Evolutionary conservation across 2,329 filamentous ascomycete species (phyloP).

Genomic region (Fusarium pseudoanthophilum): DNA sequence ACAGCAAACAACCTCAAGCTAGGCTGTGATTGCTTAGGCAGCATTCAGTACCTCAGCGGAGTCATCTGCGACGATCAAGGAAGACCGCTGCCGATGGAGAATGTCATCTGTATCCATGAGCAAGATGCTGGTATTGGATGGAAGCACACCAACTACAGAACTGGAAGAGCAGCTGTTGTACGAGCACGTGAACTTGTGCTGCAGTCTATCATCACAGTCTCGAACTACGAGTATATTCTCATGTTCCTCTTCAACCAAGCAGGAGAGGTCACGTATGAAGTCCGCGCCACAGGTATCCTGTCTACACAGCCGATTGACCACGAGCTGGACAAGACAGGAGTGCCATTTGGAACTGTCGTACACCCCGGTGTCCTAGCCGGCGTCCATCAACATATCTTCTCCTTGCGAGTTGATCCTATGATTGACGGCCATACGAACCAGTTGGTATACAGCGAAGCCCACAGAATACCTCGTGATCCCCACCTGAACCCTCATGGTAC

Average conservation of each 20-base stretch:
- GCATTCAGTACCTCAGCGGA: conserved; percentile 72
- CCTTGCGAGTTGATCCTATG: conserved; percentile 70
- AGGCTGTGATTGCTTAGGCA: conserved; percentile 77
- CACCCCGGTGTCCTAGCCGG: conserved; percentile 71
- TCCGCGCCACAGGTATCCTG: conserved; percentile 73
- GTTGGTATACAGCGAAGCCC: conserved; percentile 56
- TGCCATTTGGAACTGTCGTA: conserved; percentile 69
- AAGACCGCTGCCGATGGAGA: conserved; percentile 61
- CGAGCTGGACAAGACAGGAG: conserved; percentile 62
- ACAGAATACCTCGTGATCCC: conserved; percentile 54
- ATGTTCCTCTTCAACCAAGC: conserved; percentile 68
- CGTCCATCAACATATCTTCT: conserved; percentile 78
- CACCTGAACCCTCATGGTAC: conserved; percentile 71
- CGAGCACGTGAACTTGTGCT: conserved; percentile 71
- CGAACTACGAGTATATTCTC: conserved; percentile 57
- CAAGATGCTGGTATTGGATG: conserved; percentile 77
- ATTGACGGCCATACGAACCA: conserved; percentile 65
- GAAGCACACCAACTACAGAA: conserved; percentile 78
- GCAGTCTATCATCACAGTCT: conserved; percentile 74
- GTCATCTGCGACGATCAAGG: conserved; percentile 65
- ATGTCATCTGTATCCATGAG: conserved; percentile 76
- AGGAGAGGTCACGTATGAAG: conserved; percentile 70
- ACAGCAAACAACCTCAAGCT: conserved; percentile 75
- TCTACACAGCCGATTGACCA: conserved; percentile 69
- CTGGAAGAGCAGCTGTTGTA: conserved; percentile 67